Evolutionary conservation across 352 stramenopile genomes (phyloP).

Genomic region (Thalassiosira exigua): DNA sequence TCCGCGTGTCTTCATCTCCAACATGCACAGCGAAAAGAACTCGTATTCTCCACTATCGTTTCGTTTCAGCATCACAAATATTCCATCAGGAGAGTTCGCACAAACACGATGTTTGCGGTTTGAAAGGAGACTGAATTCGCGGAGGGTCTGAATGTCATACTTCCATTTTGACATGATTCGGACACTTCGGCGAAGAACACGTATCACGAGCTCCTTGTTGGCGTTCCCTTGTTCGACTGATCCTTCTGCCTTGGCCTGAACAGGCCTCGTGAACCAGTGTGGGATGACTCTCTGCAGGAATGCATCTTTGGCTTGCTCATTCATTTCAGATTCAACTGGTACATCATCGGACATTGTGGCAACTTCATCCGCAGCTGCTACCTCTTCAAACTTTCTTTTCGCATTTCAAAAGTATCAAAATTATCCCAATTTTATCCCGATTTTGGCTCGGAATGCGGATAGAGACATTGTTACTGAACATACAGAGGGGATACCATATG

Average conservation of each 20-base stretch:
- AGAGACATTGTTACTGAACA: too few species aligned
- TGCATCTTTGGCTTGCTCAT: too few species aligned
- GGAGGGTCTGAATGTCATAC: slow-evolving; percentile 10
- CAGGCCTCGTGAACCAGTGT: slow-evolving; percentile 25
- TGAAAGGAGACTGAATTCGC: slow-evolving; percentile 10
- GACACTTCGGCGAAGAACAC: background rate
- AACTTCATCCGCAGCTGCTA: too few species aligned
- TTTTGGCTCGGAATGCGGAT: too few species aligned
- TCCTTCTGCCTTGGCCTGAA: slow-evolving; percentile 2
- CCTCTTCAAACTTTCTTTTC: too few species aligned
- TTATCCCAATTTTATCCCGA: too few species aligned
- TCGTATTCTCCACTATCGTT: background rate
- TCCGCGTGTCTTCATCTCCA: slow-evolving; percentile 30
- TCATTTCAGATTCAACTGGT: too few species aligned
- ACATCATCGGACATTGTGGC: too few species aligned
- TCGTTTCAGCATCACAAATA: slow-evolving; percentile 15
- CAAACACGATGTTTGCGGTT: background rate
- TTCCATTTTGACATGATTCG: background rate
- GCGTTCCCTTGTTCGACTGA: slow-evolving; percentile 17
- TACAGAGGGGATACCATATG: too few species aligned
- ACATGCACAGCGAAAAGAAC: slow-evolving; percentile 17
- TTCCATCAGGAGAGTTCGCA: slow-evolving; percentile 22
- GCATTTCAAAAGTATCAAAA: too few species aligned
- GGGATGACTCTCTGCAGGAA: slow-evolving; percentile 13
- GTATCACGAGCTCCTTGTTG: slow-evolving; percentile 20